A percentile compares a stretch with the other conserved stretches of the same genome.
phyloP scores from a whole-genome alignment of 192 early-diverging fungal species.

The Anaeromyces robustus region DNA sequence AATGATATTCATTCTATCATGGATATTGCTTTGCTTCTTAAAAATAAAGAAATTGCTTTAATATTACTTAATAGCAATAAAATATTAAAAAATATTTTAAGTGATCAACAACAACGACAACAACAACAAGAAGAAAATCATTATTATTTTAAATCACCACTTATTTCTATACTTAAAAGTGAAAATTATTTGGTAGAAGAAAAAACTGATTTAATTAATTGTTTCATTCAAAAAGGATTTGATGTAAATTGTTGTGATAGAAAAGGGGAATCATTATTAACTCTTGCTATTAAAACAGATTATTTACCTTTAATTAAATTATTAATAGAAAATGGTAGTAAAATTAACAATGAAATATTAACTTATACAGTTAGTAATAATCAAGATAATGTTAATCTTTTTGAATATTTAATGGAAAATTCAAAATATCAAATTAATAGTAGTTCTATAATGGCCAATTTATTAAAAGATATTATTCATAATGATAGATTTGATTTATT shows the following conservation, averaged over 20 bases:
- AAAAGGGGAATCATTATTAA: not conserved
- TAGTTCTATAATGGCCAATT: too few species aligned
- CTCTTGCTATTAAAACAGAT: not conserved
- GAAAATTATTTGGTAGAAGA: not conserved
- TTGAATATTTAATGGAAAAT: not conserved
- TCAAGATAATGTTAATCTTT: too few species aligned
- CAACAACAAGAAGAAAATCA: too few species aligned
- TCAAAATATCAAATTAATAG: too few species aligned
- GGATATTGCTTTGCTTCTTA: not conserved
- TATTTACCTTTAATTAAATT: not conserved
- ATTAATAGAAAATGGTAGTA: not conserved
- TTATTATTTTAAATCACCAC: too few species aligned
- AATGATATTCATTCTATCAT: not conserved
- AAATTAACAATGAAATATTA: not conserved
- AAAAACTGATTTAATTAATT: not conserved
- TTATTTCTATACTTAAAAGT: not conserved
- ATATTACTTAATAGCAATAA: not conserved
- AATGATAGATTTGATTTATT: not conserved
- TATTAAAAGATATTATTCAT: too few species aligned
- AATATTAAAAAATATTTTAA: not conserved
- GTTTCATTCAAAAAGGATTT: not conserved
- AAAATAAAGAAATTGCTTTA: not conserved
- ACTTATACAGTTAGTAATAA: too few species aligned
- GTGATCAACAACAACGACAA: not conserved
- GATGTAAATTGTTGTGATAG: not conserved